These are phyloP conservation scores for Ceratocystis variospora DNA, from an alignment of 2,329 filamentous ascomycete genomes.

Conservation along the genomic window DNA sequence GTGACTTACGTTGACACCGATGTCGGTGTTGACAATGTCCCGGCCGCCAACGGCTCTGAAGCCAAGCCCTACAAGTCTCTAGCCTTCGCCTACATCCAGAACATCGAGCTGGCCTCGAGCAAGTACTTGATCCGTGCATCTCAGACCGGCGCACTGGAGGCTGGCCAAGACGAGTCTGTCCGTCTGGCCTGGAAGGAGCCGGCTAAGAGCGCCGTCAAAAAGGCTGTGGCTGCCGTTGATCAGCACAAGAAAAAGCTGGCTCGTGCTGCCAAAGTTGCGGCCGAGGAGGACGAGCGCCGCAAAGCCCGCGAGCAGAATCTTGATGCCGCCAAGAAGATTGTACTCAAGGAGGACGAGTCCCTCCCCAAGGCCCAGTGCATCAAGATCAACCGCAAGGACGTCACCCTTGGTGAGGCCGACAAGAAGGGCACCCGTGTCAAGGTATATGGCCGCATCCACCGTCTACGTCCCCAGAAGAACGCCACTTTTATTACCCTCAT, in stretches of 20 bases:
- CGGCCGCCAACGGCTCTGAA: constrained; percentile 53
- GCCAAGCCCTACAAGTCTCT: constrained; percentile 69
- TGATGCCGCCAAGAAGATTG: constrained; percentile 64
- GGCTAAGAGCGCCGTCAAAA: constrained; percentile 75
- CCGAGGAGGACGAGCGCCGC: constrained; percentile 58
- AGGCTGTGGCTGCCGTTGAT: constrained; percentile 61
- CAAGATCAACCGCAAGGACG: constrained; percentile 57
- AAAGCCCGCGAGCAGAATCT: constrained; percentile 53
- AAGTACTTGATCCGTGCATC: constrained; percentile 58
- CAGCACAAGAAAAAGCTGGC: constrained; percentile 71
- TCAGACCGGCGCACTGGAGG: constrained; percentile 43
- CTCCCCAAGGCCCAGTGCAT: constrained; percentile 64
- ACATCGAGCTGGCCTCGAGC: constrained; percentile 39
- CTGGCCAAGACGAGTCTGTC: constrained; percentile 49
- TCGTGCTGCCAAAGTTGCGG: constrained; percentile 60
- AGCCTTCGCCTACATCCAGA: constrained; percentile 60
- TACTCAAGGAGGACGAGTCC: constrained; percentile 52
- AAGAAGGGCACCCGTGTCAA: constrained; percentile 59
- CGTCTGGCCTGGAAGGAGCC: constrained; percentile 65
- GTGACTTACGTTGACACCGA: constrained; percentile 68
- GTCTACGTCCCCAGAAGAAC: constrained; percentile 67
- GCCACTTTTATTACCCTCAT: constrained; percentile 75
- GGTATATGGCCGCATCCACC: constrained; percentile 71
- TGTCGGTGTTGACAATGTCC: constrained; percentile 52
- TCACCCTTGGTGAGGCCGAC: constrained; percentile 43